Percentiles rank a stretch among this genome's conserved stretches.
Conservation (phyloP, 23 red algal genomes). For the Cyanidium caldarium region DNA sequence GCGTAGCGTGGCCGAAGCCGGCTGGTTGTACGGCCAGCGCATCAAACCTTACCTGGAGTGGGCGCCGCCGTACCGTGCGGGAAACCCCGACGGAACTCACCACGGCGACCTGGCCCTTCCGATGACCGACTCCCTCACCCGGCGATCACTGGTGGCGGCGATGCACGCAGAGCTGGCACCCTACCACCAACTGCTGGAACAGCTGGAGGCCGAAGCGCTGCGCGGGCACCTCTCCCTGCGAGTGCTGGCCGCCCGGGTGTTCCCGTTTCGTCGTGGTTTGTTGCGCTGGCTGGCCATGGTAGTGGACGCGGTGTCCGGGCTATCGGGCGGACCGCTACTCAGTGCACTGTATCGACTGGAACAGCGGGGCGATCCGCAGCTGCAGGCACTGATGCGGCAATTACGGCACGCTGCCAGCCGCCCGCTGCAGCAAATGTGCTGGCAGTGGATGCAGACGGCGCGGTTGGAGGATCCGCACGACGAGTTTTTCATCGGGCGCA, state of each 20-base stretch:
- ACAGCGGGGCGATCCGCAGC: neutral
- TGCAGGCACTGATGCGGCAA: neutral
- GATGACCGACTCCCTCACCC: neutral
- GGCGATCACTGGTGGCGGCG: neutral
- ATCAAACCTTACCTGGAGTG: neutral
- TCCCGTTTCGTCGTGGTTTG: neutral
- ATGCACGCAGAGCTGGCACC: neutral
- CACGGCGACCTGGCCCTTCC: no score
- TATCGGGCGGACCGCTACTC: no score
- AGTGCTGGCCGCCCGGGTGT: neutral
- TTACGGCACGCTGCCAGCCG: neutral
- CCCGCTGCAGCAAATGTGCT: neutral
- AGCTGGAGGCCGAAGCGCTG: neutral
- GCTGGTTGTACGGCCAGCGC: neutral
- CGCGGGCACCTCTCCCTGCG: neutral
- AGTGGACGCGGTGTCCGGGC: neutral
- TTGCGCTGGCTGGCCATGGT: slow-evolving; percentile 1
- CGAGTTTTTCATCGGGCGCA: neutral
- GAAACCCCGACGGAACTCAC: neutral
- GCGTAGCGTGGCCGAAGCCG: neutral
- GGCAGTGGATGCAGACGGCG: neutral
- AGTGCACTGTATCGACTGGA: neutral
- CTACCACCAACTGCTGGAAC: neutral
- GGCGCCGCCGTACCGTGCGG: no score
- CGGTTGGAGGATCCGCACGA: neutral